These are phyloP conservation scores for Globisporangium radiosum DNA, from an alignment of 352 stramenopile species.

Conservation along the genomic window DNA sequence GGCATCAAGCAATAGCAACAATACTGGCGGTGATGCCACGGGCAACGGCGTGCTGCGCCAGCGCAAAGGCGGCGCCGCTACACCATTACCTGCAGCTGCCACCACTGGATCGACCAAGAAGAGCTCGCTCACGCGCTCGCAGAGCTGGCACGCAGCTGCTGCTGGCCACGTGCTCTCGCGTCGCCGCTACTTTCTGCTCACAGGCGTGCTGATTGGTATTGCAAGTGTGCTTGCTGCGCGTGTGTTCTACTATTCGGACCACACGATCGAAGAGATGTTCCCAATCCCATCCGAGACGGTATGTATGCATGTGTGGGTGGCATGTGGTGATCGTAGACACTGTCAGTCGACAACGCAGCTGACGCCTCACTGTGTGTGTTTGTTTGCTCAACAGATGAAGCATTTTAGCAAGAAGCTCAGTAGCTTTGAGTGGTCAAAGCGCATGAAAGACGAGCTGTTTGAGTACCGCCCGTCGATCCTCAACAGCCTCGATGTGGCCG, in stretches of 20 bases:
- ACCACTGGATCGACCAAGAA: background rate
- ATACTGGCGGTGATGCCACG: background rate
- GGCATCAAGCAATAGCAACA: background rate
- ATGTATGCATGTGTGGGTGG: background rate
- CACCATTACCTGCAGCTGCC: background rate
- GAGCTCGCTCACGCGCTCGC: slow-evolving; percentile 22
- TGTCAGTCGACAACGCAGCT: background rate
- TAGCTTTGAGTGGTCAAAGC: slow-evolving; percentile 58
- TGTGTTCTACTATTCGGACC: slow-evolving; percentile 47
- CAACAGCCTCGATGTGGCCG: slow-evolving; percentile 17
- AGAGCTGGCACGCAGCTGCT: slow-evolving; percentile 53
- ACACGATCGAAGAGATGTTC: slow-evolving; percentile 34
- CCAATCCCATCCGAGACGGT: slow-evolving; percentile 29
- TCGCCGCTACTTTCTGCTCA: slow-evolving; percentile 67
- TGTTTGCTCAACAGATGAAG: slow-evolving; percentile 24
- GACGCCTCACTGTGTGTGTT: background rate
- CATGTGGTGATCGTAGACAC: background rate
- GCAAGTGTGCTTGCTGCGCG: slow-evolving; percentile 39
- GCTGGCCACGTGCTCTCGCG: slow-evolving; percentile 49
- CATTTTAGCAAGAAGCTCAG: slow-evolving; percentile 55
- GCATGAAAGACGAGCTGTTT: slow-evolving; percentile 64
- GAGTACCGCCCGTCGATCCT: slow-evolving; percentile 45
- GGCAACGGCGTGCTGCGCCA: slow-evolving; percentile 14
- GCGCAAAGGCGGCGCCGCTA: slow-evolving; percentile 14
- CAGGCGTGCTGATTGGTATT: slow-evolving; percentile 51